phyloP scores from a whole-genome alignment of 2,329 filamentous ascomycete species.

The Fusarium aywerte region DNA sequence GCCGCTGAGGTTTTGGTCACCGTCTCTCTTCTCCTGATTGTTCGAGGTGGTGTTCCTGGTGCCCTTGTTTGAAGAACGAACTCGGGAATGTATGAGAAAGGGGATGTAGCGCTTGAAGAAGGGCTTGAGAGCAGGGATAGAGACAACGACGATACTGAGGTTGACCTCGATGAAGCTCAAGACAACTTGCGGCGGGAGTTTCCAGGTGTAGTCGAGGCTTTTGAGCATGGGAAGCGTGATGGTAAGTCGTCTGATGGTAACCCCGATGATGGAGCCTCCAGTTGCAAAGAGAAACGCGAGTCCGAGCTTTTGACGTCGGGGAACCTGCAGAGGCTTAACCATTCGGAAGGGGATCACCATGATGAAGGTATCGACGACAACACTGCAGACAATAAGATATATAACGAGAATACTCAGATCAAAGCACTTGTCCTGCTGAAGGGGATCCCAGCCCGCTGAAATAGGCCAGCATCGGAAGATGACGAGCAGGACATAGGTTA shows the following conservation, averaged over 20 bases:
- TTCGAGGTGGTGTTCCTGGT: constrained; percentile 28
- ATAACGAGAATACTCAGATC: constrained; percentile 50
- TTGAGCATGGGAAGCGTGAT: constrained; percentile 43
- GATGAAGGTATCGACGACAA: constrained; percentile 59
- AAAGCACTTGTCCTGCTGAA: constrained; percentile 53
- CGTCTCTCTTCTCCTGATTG: constrained; percentile 33
- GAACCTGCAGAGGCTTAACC: constrained; percentile 59
- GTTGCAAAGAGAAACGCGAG: constrained; percentile 58
- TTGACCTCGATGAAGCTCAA: constrained; percentile 63
- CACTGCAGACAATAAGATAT: constrained; percentile 51
- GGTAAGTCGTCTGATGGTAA: constrained; percentile 46
- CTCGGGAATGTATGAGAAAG: constrained; percentile 41
- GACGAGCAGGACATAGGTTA: constrained; percentile 54
- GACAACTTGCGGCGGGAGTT: constrained; percentile 45
- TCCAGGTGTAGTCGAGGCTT: constrained; percentile 44
- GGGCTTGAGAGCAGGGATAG: constrained; percentile 61
- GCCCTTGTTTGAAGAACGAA: constrained; percentile 39
- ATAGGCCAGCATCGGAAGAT: constrained; percentile 57
- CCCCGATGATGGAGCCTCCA: constrained; percentile 46
- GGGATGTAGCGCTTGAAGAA: constrained; percentile 53
- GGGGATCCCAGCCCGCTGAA: constrained; percentile 55
- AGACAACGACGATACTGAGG: constrained; percentile 61
- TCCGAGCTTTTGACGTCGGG: constrained; percentile 60
- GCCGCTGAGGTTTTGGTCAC: constrained; percentile 22
- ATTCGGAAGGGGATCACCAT: constrained; percentile 58